phyloP scores from a whole-genome alignment of 257 asterid genomes.

The Ehretia macrophylla region DNA sequence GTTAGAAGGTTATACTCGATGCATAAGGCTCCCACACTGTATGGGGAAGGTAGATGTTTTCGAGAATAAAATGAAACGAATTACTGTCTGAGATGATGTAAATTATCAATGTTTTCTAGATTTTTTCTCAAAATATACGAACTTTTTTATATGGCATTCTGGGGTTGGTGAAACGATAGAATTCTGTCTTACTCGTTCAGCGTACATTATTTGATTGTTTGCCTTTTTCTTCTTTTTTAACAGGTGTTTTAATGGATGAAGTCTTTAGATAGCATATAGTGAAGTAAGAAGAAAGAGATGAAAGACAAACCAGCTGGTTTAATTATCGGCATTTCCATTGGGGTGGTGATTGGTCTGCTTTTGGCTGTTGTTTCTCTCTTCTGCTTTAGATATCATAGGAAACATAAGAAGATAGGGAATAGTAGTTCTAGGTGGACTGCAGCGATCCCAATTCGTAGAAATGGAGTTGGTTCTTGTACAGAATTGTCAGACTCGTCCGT shows the following conservation, averaged over 20 bases:
- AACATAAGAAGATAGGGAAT: constrained; percentile 56
- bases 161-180: too few relatives aligned
- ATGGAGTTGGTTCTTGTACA: constrained; percentile 65
- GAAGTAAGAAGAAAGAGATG: constrained; percentile 43
- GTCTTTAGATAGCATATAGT: constrained; percentile 26
- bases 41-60: too few relatives aligned
- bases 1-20: too few relatives aligned
- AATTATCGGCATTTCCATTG: constrained; percentile 73
- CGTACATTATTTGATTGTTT: not conserved
- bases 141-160: too few relatives aligned
- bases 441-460: constrained; percentile 63
- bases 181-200: not conserved
- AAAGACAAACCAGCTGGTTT: constrained; percentile 57
- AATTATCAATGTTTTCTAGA: too few relatives aligned
- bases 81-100: too few relatives aligned
- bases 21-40: too few relatives aligned
- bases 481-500: constrained; percentile 72
- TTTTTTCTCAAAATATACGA: not conserved
- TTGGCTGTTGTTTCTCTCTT: constrained; percentile 64
- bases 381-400: constrained; percentile 57
- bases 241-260: constrained; percentile 38
- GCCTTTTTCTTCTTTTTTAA: constrained; percentile 9
- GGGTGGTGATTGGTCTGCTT: constrained; percentile 76
- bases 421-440: constrained; percentile 84
- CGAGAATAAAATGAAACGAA: too few relatives aligned